Evolutionary conservation across 129 eudicot genomes (phyloP).

Genomic region (Artemisia argyi): DNA sequence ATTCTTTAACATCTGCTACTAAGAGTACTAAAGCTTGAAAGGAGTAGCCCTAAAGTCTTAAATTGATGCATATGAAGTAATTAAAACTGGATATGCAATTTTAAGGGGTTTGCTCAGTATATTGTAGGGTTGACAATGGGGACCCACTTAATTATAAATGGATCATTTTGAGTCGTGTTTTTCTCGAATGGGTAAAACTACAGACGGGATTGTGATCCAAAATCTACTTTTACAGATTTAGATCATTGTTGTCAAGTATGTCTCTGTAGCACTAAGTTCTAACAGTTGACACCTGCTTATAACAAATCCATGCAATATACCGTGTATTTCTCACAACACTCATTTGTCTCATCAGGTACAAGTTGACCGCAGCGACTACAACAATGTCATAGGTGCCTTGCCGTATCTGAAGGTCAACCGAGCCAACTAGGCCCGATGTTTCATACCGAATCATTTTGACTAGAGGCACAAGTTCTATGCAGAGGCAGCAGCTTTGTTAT

Average conservation of each 20-base stretch:
- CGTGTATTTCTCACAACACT: constrained; percentile 19
- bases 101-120: neutral
- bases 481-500: constrained; percentile 23
- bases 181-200: neutral
- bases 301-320: constrained; percentile 11
- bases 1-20: too few relatives aligned
- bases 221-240: neutral
- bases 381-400: constrained; percentile 94
- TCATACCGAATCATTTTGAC: constrained; percentile 13
- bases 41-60: too few relatives aligned
- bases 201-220: neutral
- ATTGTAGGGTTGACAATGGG: neutral
- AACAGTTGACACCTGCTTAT: neutral
- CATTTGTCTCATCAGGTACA: constrained; percentile 53
- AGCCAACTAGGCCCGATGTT: constrained; percentile 33
- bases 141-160: neutral
- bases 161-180: neutral
- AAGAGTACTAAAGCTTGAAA: too few relatives aligned
- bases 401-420: constrained; percentile 98
- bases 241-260: neutral
- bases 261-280: too few relatives aligned
- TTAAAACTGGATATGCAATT: neutral
- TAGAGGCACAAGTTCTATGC: constrained; percentile 7
- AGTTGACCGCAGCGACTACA: constrained; percentile 88
- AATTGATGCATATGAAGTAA: too few relatives aligned